Base-by-base conservation (phyloP, 106 monocot genomes). In the Posidonia australis region DNA sequence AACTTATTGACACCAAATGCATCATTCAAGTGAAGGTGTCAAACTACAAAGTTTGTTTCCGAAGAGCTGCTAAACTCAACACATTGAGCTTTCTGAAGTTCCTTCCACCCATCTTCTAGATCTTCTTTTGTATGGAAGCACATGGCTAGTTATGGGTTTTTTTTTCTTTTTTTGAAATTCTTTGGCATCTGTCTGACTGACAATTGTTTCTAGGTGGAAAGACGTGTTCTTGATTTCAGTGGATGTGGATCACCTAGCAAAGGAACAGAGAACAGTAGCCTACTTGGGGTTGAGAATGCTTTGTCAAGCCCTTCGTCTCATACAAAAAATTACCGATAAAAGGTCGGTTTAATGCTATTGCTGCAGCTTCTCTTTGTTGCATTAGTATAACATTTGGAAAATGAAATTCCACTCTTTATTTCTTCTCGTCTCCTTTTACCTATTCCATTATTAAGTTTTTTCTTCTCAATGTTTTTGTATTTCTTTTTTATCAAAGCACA, bases 211-310 rank as follows among this genome's bases (percentile, higher is more conserved):
- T 43, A 73, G 73, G 25, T 43, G 4, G 73, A 66, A 45, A 44
- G 46, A 14, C 75, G 85, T 30, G 55, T 78, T 51, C 81, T 85
- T 55, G 85, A 85, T 70, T 85, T 87, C 77, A 80, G 74, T 53
- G 80, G 67, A 13, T 87, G 80, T 32, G 49, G 54, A 11, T 71
- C 83, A 20, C 83, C 86, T 19, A 47, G n/a, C 42, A 71, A 43
- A 31, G 66, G 69, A 52, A 51, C 49, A 57, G 64, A 57, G 22
- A 67, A 57, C 48, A 64, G 48, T 48, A 64, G 52, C 43, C 13
- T 49, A 19, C 45, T 27, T 32, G 44, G 17, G 0, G 63, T 44
- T 30, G 64, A 58, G 21, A 47, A 42, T n/a, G 9, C 16, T n/a
- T 42, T 42, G 20, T 21, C n/a, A 43, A 62, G 36, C 12, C 20